These are phyloP conservation scores for Yamagishiella unicocca DNA, from an alignment of 139 green algal species.

Conservation along the genomic window DNA sequence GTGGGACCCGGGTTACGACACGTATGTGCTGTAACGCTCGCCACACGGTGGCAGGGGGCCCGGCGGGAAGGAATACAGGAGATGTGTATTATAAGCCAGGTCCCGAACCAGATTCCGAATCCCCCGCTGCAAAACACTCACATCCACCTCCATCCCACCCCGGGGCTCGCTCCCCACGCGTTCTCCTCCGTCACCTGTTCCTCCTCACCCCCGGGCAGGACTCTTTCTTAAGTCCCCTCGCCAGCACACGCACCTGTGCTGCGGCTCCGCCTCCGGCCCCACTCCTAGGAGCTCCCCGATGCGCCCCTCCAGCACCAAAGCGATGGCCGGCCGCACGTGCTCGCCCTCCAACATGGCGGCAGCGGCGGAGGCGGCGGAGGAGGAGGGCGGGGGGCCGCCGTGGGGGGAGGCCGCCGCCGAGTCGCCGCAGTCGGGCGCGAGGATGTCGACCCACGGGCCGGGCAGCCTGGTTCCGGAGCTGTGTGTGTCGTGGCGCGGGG, in stretches of 20 bases:
- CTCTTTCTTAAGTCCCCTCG: no score
- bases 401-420: background rate
- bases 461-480: background rate
- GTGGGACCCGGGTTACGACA: no score
- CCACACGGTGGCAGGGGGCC: no score
- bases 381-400: background rate
- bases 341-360: background rate
- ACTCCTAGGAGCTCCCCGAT: slow-evolving; percentile 48
- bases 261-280: background rate
- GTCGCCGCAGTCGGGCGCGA: background rate
- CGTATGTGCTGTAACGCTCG: no score
- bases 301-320: slow-evolving; percentile 29
- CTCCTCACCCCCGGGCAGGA: no score
- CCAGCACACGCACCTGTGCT: slow-evolving; percentile 22
- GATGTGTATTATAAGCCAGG: no score
- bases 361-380: background rate
- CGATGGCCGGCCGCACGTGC: slow-evolving; percentile 5
- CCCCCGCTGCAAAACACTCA: no score
- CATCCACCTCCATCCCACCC: no score
- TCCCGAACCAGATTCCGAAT: no score
- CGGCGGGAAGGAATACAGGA: no score
- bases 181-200: no score
- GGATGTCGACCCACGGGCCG: slow-evolving; percentile 29
- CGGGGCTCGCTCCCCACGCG: no score
- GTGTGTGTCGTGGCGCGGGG: background rate